phyloP scores from a whole-genome alignment of 148 eudicot genomes.

The Heliamphora exappendiculata region DNA sequence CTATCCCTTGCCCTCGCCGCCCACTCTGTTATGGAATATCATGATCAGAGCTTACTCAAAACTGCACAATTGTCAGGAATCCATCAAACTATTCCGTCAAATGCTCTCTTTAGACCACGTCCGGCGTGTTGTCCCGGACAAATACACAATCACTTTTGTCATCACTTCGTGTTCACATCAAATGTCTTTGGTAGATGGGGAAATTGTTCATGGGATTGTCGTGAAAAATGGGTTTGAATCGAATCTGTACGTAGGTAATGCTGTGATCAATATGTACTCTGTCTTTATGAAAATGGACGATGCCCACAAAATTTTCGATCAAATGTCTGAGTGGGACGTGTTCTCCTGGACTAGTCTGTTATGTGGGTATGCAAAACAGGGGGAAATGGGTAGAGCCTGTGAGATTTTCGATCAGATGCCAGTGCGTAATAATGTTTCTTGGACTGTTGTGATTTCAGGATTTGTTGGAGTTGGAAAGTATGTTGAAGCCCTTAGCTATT shows the following conservation, averaged over 20 bases:
- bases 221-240: constrained; percentile 41
- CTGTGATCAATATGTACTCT: constrained; percentile 42
- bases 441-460: constrained; percentile 71
- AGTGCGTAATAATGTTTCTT: constrained; percentile 54
- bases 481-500: constrained; percentile 48
- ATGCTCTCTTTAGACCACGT: constrained; percentile 29
- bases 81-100: constrained; percentile 35
- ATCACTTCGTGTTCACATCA: constrained; percentile 53
- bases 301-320: constrained; percentile 47
- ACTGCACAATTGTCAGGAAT: constrained; percentile 28
- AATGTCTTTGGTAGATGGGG: constrained; percentile 25
- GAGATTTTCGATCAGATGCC: constrained; percentile 48
- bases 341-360: constrained; percentile 63
- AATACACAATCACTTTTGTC: constrained; percentile 59
- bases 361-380: constrained; percentile 53
- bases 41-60: constrained; percentile 61
- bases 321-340: constrained; percentile 52
- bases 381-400: constrained; percentile 40
- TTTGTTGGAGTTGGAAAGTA: constrained; percentile 43
- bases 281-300: constrained; percentile 19
- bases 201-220: constrained; percentile 47
- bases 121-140: constrained; percentile 40
- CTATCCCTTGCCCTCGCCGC: constrained; percentile 38
- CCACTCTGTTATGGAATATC: constrained; percentile 58
- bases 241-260: constrained; percentile 53